Percentiles rank a stretch among this genome's conserved stretches.
Evolutionary conservation across 106 monocot genomes (phyloP).

Genomic region (Dioscorea dumetorum): DNA sequence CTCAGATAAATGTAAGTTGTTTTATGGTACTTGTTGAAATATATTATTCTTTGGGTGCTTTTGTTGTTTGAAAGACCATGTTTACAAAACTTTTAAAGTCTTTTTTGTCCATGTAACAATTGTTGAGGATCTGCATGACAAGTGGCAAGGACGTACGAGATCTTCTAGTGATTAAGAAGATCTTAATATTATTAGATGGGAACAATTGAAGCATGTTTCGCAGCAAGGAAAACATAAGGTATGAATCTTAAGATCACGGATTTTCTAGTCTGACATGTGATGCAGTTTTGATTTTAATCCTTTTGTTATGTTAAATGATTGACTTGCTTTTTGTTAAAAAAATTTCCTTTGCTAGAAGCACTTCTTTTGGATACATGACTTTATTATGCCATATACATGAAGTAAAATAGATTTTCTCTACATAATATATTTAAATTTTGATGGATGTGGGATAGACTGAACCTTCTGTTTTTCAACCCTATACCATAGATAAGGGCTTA

Average conservation of each 20-base stretch:
- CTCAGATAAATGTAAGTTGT: conserved; percentile 77
- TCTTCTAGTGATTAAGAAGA: conserved; percentile 59
- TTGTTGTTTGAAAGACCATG: neutral
- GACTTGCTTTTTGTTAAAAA: no score
- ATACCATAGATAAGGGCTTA: conserved; percentile 48
- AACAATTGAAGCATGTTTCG: conserved; percentile 71
- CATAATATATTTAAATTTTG: no score
- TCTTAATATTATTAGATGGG: conserved; percentile 63
- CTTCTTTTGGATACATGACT: no score
- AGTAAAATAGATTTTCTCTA: no score
- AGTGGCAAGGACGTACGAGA: conserved; percentile 73
- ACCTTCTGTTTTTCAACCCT: neutral
- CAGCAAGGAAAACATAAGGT: conserved; percentile 94
- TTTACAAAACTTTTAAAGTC: neutral
- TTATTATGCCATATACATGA: no score
- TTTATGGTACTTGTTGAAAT: neutral
- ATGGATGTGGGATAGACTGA: no score
- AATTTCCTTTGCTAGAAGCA: no score
- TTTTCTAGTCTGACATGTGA: no score
- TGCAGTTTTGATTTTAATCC: no score
- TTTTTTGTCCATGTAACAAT: conserved; percentile 35
- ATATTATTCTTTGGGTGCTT: neutral
- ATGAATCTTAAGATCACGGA: no score
- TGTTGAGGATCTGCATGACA: conserved; percentile 60
- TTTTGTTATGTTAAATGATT: no score